Evolutionary conservation across 2,329 filamentous ascomycete genomes (phyloP).

Genomic region (Phoma herbarum): DNA sequence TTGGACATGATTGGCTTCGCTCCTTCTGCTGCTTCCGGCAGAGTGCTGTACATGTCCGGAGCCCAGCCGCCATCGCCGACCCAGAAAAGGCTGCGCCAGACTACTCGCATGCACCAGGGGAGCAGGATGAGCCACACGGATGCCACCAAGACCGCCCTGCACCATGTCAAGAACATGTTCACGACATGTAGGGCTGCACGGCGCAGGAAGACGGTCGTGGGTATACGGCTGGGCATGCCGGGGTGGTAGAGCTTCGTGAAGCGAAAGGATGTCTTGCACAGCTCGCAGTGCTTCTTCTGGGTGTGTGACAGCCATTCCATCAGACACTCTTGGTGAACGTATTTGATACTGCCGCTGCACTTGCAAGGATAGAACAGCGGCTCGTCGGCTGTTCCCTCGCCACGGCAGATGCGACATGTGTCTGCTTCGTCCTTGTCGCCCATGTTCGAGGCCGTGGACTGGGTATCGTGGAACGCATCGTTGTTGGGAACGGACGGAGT

Average conservation of each 20-base stretch:
- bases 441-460: slow-evolving; percentile 52
- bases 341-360: slow-evolving; percentile 98
- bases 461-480: slow-evolving; percentile 18
- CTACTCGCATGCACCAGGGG: slow-evolving; percentile 87
- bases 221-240: slow-evolving; percentile 87
- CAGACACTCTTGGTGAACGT: slow-evolving; percentile 95
- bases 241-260: slow-evolving; percentile 98
- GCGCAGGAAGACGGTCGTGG: slow-evolving; percentile 79
- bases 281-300: slow-evolving; percentile 98
- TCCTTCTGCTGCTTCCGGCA: slow-evolving; percentile 14
- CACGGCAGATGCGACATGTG: slow-evolving; percentile 96
- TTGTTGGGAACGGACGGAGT: slow-evolving; percentile 6
- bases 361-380: slow-evolving; percentile 98
- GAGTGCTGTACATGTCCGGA: slow-evolving; percentile 49
- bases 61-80: slow-evolving; percentile 80
- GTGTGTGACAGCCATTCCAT: slow-evolving; percentile 99
- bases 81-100: slow-evolving; percentile 97
- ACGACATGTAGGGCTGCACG: slow-evolving; percentile 78
- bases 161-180: slow-evolving; percentile 77
- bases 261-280: slow-evolving; percentile 97
- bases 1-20: slow-evolving; percentile 7
- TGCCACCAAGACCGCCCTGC: slow-evolving; percentile 78
- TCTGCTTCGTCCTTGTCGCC: slow-evolving; percentile 66
- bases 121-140: slow-evolving; percentile 90
- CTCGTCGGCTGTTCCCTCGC: slow-evolving; percentile 82